phyloP scores from a whole-genome alignment of 2,329 filamentous ascomycete genomes.

The Clarireedia monteithiana region DNA sequence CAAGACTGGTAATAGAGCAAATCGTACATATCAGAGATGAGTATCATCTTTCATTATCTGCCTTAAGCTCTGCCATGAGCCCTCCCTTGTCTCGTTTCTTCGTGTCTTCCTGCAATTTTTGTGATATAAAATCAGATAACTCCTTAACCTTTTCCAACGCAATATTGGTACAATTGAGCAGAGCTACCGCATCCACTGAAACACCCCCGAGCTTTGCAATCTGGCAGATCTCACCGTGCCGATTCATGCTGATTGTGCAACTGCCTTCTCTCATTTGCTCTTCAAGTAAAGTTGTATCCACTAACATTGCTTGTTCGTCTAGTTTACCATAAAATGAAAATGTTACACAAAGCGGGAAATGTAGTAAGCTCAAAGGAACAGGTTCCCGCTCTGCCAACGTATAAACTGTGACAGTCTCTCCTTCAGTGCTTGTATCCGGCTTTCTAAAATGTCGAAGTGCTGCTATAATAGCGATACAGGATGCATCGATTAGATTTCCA shows the following conservation, averaged over 20 bases:
- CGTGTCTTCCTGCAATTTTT: conserved; percentile 67
- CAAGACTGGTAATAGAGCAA: neutral
- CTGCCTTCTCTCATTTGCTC: conserved; percentile 68
- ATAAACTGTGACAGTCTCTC: conserved; percentile 78
- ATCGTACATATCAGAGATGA: conserved; percentile 31
- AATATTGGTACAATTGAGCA: conserved; percentile 68
- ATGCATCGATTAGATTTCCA: conserved; percentile 79
- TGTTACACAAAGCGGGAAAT: conserved; percentile 85
- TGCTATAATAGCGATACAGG: conserved; percentile 80
- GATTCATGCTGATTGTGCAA: conserved; percentile 59
- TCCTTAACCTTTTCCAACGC: conserved; percentile 76
- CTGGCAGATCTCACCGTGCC: conserved; percentile 29
- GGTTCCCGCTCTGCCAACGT: conserved; percentile 80
- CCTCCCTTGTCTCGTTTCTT: conserved; percentile 73
- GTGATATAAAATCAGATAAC: conserved; percentile 65
- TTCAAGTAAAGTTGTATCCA: conserved; percentile 68
- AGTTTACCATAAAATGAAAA: conserved; percentile 67
- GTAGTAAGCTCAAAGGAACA: conserved; percentile 81
- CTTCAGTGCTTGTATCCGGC: conserved; percentile 80
- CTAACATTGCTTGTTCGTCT: conserved; percentile 59
- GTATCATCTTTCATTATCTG: conserved; percentile 62
- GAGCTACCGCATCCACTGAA: conserved; percentile 68
- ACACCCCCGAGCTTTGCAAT: conserved; percentile 82
- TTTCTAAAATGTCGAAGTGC: conserved; percentile 86
- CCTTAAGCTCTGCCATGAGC: conserved; percentile 67